Evolutionary conservation across 1,139 yeast species (phyloP), one percentile per base, ranked within the genome.

Genomic region (Pichia sp.): DNA sequence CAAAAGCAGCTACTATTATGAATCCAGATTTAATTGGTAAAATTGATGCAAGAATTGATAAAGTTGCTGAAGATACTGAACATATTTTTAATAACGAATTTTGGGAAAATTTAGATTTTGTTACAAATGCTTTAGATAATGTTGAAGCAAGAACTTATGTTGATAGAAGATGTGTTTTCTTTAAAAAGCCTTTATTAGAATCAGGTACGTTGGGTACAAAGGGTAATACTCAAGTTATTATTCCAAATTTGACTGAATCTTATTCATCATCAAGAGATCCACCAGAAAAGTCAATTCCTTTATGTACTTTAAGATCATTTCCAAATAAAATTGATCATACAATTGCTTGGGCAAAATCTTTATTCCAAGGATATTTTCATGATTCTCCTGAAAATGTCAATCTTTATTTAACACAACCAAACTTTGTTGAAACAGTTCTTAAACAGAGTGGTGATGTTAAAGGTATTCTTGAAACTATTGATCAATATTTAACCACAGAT

Each of bases 271-370:
- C 96, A 24, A 95, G 89, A 65, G 99, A 92, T 68, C 98, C 99
- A 35, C 98, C 99, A 40, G 99, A 92, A 69, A 89, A 89, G 68
- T 81, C 96, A 4, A 90, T 92, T 60, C 99, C 99, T 32, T 75
- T 92, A 61, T 92, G 99, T 75, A 92, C 99, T 8, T 74, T 92
- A 61, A 81, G 97, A 67, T 86, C 96, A 7, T 92, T 92, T 81
- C 99, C 99, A 47, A 87, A 89, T 66, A 92, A 90, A 67, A 92
- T 92, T 59, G 99, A 92, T 62, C 99, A 92, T 62, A 94, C 99
- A 1, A 92, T 92, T 68, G 97, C 98, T 12, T 92, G 99, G 99
- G 96, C 97, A 25, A 92, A 94, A 69, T 82, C 90, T 24, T 73
- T 89, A 59, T 92, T 92, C 74, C 95, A 86, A 71, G 96, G 94